Evolutionary conservation across 192 early-diverging fungal species (phyloP), one percentile per base, ranked within the genome.

Genomic region (Coemansia sp.): DNA sequence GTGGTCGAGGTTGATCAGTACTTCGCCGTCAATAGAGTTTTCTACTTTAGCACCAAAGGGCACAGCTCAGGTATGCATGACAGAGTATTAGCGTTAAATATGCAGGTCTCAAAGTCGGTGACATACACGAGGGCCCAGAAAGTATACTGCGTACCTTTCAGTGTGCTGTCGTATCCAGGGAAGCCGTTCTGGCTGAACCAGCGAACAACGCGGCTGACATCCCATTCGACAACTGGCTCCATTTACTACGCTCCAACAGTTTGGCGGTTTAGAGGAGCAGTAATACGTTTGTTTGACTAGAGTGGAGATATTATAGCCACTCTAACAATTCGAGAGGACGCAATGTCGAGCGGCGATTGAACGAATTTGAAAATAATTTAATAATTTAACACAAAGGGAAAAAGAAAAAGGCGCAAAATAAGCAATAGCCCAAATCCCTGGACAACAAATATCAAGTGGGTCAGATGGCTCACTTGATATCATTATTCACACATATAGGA

Each of bases 1-100:
- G 80, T 98, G 95, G 81, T 96, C 94, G 20, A 96, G 89, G 73
- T 93, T 89, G 39, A 94, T 79, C 5, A 99, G 87, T 7, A 95
- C 84, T 53, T 95, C 94, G 62, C 97, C 97, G 29, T 91, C 92
- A 69, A 99, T 95, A 22, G 87, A 88, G 77, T 98, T 91, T 62
- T 97, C 97, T 78, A 81, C 36, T 11, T 31, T 16, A 16, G 27
- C 24, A 24, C 10, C 3, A 13, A 29, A 53, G 29, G 11, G 29
- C 29, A 29, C 29, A 29, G 29, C 2, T 29, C 29, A 29, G 22
- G 2, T 20, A 16, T 36, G 6, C n/a, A 20, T 49, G 9, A 0
- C 16, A 29, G 20, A 63, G 62, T 24, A 40, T 63, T 41, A 43
- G 62, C 38, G 18, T 36, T 63, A 8, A 16, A 24, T 39, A 13